These are phyloP conservation scores for Phytophthora agathidicida DNA, from an alignment of 352 stramenopile species.

Conservation along the genomic window DNA sequence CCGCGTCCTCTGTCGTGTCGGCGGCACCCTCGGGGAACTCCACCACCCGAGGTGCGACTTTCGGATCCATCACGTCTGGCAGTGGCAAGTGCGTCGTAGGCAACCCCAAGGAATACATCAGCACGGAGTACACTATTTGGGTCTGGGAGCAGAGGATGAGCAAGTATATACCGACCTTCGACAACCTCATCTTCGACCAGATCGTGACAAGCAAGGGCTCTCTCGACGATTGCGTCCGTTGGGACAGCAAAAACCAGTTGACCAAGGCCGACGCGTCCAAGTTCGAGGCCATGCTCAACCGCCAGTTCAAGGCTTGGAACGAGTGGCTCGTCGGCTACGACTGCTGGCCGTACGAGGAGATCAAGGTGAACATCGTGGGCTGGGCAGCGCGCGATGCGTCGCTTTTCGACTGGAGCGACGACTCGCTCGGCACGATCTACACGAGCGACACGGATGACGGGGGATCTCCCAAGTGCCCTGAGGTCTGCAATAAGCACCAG, in stretches of 20 bases:
- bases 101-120: neutral
- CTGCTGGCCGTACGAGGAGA: conserved; percentile 37
- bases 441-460: conserved; percentile 5
- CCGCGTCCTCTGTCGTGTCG: too few species aligned
- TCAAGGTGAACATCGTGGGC: conserved; percentile 38
- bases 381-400: conserved; percentile 30
- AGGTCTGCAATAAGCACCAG: conserved; percentile 44
- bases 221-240: conserved; percentile 1
- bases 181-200: neutral
- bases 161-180: neutral
- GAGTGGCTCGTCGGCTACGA: conserved; percentile 31
- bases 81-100: neutral
- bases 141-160: neutral
- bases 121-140: neutral
- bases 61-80: neutral
- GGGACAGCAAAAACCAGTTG: neutral
- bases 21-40: neutral
- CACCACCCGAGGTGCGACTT: neutral
- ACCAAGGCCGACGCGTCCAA: neutral
- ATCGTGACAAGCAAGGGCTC: neutral
- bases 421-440: conserved; percentile 39
- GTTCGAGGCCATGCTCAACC: conserved; percentile 2
- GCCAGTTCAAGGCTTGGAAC: conserved; percentile 16
- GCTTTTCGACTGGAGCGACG: conserved; percentile 38
- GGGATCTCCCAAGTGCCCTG: conserved; percentile 23